phyloP scores from a whole-genome alignment of 2,329 filamentous ascomycete genomes.

The Colletotrichum noveboracense region DNA sequence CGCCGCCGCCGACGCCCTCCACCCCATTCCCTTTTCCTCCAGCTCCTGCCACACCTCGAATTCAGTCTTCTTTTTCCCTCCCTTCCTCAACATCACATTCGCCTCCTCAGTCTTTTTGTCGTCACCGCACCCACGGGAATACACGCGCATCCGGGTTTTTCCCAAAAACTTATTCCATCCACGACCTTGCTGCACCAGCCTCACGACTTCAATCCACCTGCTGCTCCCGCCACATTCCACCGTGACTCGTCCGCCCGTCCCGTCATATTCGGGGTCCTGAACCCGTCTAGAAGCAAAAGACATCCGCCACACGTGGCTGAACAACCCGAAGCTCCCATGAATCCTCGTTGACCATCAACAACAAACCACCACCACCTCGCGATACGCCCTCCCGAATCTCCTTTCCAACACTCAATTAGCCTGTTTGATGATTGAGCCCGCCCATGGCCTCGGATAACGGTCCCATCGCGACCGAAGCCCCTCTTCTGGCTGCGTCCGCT shows the following conservation, averaged over 20 bases:
- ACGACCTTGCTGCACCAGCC: not conserved
- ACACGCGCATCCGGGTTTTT: not conserved
- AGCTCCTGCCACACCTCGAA: slow-evolving; percentile 21
- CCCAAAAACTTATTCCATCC: not conserved
- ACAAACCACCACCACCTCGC: slow-evolving; percentile 15
- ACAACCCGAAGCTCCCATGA: slow-evolving; percentile 20
- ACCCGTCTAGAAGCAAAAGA: slow-evolving; percentile 2
- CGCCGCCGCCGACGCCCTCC: slow-evolving; percentile 3
- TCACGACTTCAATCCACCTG: slow-evolving; percentile 2
- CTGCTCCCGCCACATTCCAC: slow-evolving; percentile 18
- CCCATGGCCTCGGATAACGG: slow-evolving; percentile 61
- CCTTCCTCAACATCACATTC: slow-evolving; percentile 11
- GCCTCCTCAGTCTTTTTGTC: not conserved
- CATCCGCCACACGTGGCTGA: slow-evolving; percentile 22
- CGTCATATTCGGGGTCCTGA: slow-evolving; percentile 19
- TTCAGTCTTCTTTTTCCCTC: slow-evolving; percentile 13
- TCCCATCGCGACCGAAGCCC: slow-evolving; percentile 57
- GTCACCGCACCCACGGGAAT: not conserved
- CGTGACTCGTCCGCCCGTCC: slow-evolving; percentile 20
- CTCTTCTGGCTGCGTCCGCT: slow-evolving; percentile 41
- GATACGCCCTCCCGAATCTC: not conserved
- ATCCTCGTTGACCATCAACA: slow-evolving; percentile 12
- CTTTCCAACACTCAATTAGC: not conserved
- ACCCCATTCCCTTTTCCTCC: slow-evolving; percentile 20
- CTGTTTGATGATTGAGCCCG: slow-evolving; percentile 14